Evolutionary conservation across 768 basidiomycete species (phyloP), one percentile per base, ranked within the genome.

Genomic region (Lactarius quietus): DNA sequence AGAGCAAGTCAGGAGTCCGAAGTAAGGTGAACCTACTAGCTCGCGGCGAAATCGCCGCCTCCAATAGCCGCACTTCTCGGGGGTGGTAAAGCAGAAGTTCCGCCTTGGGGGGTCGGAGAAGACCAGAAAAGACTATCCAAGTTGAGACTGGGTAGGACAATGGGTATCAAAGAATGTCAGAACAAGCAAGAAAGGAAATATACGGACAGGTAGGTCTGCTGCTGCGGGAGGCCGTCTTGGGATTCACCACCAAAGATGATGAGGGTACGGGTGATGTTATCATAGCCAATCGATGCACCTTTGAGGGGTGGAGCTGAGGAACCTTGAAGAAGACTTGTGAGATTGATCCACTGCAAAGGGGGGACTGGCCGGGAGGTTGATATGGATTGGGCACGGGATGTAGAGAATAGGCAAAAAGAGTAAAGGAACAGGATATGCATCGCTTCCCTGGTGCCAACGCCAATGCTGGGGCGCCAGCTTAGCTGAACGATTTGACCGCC

Each of bases 211-310:
- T 84, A 89, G 1, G 90, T 92, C 68, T 84, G 79, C 1, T 82
- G 82, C 72, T 85, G 86, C 55, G 81, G 78, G 33, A 88, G 79
- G 14, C 87, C 86, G 66, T 82, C 82, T 62, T 83, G 78, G 6
- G 89, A 88, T 75, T 90, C 82, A 55, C 90, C 90, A 58, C 90
- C 90, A 71, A 91, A 92, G 59, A 92, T 80, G 69, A 92, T 77
- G 60, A 92, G 74, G 12, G 81, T 82, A 58, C 84, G 83, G 69
- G 82, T 83, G 39, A 45, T 64, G 69, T 73, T 75, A 70, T 78
- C 75, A 71, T 78, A 81, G 17, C 89, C 91, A 68, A 93, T 85
- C 38, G 87, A 81, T 8, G 89, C 84, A 70, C 89, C 86, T 74
- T 85, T 88, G 68, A 92, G 79, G 36, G 85, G 82, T 8, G 86